Base-by-base conservation (phyloP, 2,329 filamentous ascomycete genomes). In the Paraphoma chrysanthemicola region DNA sequence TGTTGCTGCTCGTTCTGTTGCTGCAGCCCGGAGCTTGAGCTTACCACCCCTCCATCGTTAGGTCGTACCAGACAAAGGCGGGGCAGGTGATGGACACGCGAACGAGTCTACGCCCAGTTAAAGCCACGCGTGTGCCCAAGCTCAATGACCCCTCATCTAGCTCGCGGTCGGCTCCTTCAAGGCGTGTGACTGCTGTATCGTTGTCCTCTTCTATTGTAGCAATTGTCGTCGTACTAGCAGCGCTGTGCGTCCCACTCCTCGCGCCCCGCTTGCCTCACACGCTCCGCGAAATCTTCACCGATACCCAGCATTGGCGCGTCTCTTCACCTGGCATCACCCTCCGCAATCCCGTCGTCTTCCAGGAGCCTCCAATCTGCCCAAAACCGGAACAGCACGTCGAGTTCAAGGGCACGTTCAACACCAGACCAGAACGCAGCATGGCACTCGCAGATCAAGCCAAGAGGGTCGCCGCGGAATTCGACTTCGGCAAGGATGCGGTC, bases 381-480 rank as follows among this genome's bases (percentile, higher is more conserved):
- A 70, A 66, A 29, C 68, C 70, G 6, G 43, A 64, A 23, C 69
- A 65, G 31, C 63, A 61, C 29, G 58, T 69, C 66, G 66, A 71
- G 33, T 69, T 68, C 58, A 57, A 66, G 43, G 68, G 68, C 56
- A 75, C 73, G 53, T 76, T 76, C 67, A 70, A 74, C 64, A 72
- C 64, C 54, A 56, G 69, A 57, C 68, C 71, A 43, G 61, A 68
- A 51, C 76, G 76, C 73, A 81, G 79, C 72, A 83, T 83, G 81
- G 76, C 76, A 53, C 74, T 89, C 57, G 77, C 85, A 63, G 85
- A 88, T 60, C 90, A 94, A 79, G 92, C 93, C 57, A 88, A 88
- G 83, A 87, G 86, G 72, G 87, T 97, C 71, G 90, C 91, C 69
- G 86, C 86, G 67, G 87, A 95, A 77, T 98, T 98, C 79, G 91